Base-by-base conservation (phyloP, 2,329 filamentous ascomycete species). In the Aspergillus intermedius region DNA sequence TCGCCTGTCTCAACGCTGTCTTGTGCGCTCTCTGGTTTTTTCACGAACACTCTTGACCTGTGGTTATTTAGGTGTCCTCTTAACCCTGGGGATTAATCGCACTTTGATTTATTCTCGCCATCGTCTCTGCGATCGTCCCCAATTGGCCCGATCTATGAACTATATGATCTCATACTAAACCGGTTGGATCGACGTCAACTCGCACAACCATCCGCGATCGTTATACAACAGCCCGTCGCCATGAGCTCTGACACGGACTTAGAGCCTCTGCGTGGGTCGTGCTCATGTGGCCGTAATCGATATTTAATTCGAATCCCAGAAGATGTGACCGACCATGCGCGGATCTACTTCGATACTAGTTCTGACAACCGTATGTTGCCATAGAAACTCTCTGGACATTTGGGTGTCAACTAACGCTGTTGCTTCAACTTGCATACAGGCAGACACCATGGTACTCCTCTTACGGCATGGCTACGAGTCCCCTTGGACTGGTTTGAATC, bases 261-360 rank as follows among this genome's bases (percentile, higher is more conserved):
- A 37, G 65, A 79, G 52, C 77, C 77, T 35, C 77, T 95, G 49
- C 82, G 79, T 55, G 90, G 90, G 60, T 81, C 83, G 55, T 95
- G 91, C 73, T 83, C 86, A 46, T 96, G 91, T 68, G 89, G 90
- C 49, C 82, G 91, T 52, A 95, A 93, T 63, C 79, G 84, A 63
- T 95, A 95, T 71, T 77, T 83, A 49, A 82, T 95, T 57, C 71
- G 80, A 42, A 77, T 91, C 21, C 89, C 89, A 1, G 66, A 74
- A 17, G 69, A 76, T 57, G 73, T 78, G 37, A 69, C 73, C 35
- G 72, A 81, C 30, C 70, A 77, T 45, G 82, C 84, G 13, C 78
- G 83, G 56, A 81, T 94, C 19, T 80, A 89, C 53, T 93, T 95
- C 65, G 85, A 89, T 67, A 82, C 83, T 34, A 80, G 81, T 50